Evolutionary conservation across 148 eudicot genomes (phyloP), one percentile per base, ranked within the genome.

Genomic region (Rhododendron simsii): DNA sequence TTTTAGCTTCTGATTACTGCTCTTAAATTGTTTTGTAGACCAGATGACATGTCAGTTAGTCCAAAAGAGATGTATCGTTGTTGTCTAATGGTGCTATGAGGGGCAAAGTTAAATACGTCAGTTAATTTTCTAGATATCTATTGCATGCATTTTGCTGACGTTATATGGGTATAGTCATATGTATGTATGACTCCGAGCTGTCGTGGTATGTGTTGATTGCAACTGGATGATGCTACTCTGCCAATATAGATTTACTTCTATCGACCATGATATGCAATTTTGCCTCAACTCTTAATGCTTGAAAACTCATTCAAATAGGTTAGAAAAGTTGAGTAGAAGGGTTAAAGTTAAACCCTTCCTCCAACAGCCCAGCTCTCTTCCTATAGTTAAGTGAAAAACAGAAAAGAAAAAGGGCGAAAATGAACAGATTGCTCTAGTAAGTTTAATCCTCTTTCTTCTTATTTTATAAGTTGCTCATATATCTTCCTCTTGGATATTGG

Each of bases 391-490:
- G 79, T 13, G 26, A 16, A 14, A 37, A 77, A 74, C 18, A 1
- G 80, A 47, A 44, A 44, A 44, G 28, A 4, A 21, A 78, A 21
- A 23, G 28, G 30, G 53, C 13, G 44, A 23, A 74, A 74, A 33
- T 16, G 16, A 74, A 74, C 21, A 74, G 45, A 35, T 74, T 33
- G 78, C 78, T 63, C 26, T 74, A 15, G 78, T 13, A 71, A 28
- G 37, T 35, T 37, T 33, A 48, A 75, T 37, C 39, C 23, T 78
- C 18, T 57, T 10, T 63, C 10, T 35, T 41, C 20, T 71, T 71
- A 30, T 71, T 71, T 71, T 71, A 69, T 71, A 71, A 59, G 18
- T 30, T 50, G 78, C 89, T 89, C 55, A 84, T 87, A 69, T 45
- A 78, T 28, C 77, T 18, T 84, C 20, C 65, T 82, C 51, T 74